Evolutionary conservation across 768 basidiomycete species (phyloP).

Genomic region (Cyclocybe aegerita): DNA sequence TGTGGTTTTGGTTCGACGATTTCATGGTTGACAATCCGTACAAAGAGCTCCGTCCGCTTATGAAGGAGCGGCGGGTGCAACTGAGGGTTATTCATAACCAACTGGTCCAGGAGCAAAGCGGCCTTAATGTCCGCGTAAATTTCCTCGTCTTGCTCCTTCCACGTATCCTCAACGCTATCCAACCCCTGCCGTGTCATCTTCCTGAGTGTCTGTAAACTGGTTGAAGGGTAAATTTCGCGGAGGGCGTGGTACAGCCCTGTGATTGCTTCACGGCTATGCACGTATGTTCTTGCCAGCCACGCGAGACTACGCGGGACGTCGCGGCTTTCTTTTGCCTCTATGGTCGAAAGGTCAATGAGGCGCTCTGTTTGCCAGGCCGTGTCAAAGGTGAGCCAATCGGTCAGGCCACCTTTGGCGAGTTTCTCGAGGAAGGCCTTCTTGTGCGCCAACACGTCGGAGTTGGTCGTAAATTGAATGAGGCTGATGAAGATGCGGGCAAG

Average conservation of each 20-base stretch:
- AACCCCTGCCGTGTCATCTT: not conserved
- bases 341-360: not conserved
- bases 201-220: not conserved
- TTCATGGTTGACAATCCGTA: conserved; percentile 2
- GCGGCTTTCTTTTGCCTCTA: not conserved
- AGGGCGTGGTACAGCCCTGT: not conserved
- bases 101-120: not conserved
- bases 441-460: not conserved
- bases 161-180: not conserved
- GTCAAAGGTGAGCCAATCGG: conserved; percentile 7
- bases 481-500: not conserved
- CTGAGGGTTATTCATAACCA: conserved; percentile 2
- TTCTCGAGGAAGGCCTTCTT: conserved; percentile 1
- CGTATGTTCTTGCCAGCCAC: not conserved
- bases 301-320: conserved; percentile 5
- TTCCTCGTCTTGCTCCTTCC: not conserved
- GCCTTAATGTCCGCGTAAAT: not conserved
- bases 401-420: not conserved
- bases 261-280: conserved; percentile 1
- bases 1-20: not conserved
- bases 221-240: conserved; percentile 1
- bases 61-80: not conserved
- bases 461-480: not conserved
- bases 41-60: conserved; percentile 2
- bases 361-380: conserved; percentile 6